Conservation (phyloP, 2,329 filamentous ascomycete species). For the Ophiostoma sp. region DNA sequence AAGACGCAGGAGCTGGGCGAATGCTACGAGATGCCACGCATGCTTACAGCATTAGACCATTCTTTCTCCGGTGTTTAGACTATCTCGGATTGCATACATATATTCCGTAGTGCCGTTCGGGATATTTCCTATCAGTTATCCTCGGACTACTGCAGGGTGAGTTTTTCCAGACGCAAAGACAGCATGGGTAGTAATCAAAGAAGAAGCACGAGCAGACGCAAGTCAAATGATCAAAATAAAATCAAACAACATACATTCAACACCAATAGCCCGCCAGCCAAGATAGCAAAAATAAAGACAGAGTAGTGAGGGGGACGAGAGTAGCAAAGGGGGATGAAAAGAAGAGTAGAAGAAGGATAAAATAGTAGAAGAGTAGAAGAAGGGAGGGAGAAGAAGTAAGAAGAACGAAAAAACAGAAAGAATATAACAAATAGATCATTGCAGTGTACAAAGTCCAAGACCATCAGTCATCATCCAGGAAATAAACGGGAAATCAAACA, state of each 20-base stretch:
- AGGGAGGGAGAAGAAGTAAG: background rate
- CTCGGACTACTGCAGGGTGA: too few species aligned
- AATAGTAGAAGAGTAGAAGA: background rate
- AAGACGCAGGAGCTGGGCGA: too few species aligned
- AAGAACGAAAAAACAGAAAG: conserved; percentile 5
- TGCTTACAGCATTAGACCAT: too few species aligned
- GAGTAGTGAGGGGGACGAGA: background rate
- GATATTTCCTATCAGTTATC: too few species aligned
- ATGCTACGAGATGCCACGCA: too few species aligned
- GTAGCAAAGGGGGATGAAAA: background rate
- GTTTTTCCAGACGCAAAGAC: too few species aligned
- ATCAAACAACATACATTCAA: background rate
- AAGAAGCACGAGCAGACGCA: background rate
- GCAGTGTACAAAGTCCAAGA: background rate
- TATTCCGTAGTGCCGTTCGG: too few species aligned
- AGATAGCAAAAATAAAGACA: conserved; percentile 10
- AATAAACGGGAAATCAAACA: background rate
- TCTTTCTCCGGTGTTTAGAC: too few species aligned
- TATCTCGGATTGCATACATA: too few species aligned
- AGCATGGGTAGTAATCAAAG: background rate
- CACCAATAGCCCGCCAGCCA: conserved; percentile 1
- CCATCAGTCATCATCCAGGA: background rate
- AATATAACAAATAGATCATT: conserved; percentile 4
- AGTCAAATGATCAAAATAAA: background rate
- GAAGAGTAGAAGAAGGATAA: background rate